Evolutionary conservation across 2,329 filamentous ascomycete genomes (phyloP).

Genomic region (Mycosphaerella sp.): DNA sequence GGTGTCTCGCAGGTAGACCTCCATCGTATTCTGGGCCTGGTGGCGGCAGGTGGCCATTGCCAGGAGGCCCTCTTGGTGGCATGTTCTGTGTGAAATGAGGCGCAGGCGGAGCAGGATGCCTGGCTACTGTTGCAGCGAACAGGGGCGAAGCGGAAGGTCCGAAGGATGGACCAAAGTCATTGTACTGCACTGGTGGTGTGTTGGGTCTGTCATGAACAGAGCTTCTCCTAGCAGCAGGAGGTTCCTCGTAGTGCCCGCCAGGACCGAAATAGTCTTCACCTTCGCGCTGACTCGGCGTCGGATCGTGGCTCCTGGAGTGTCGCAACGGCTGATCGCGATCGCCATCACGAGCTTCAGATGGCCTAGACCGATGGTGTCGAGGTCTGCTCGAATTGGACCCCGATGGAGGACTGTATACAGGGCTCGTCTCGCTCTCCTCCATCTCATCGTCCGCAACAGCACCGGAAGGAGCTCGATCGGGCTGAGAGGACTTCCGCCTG

Average conservation of each 20-base stretch:
- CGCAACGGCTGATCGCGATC: constrained; percentile 31
- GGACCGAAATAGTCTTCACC: constrained; percentile 20
- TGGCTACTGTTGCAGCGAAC: constrained; percentile 34
- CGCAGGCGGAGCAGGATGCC: constrained; percentile 14
- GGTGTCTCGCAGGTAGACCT: constrained; percentile 15
- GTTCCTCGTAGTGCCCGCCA: constrained; percentile 14
- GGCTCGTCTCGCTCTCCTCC: constrained; percentile 16
- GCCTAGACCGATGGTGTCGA: constrained; percentile 10
- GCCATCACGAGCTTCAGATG: constrained; percentile 14
- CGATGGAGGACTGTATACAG: constrained; percentile 17
- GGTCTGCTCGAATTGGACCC: constrained; percentile 18
- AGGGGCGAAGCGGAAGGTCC: constrained; percentile 41
- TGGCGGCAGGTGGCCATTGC: background rate
- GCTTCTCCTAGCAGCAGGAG: constrained; percentile 12
- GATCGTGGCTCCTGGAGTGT: constrained; percentile 40
- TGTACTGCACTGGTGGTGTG: constrained; percentile 19
- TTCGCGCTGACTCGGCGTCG: constrained; percentile 33
- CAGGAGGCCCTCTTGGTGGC: constrained; percentile 5
- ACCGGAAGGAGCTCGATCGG: constrained; percentile 12
- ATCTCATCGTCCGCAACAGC: constrained; percentile 17
- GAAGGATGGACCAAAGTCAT: constrained; percentile 32
- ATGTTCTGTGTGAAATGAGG: constrained; percentile 10
- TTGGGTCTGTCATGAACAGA: constrained; percentile 20
- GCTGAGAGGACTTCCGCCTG: constrained; percentile 16
- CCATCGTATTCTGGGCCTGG: constrained; percentile 13